Evolutionary conservation across 2,329 filamentous ascomycete species (phyloP).

Genomic region (Venturia asperata): DNA sequence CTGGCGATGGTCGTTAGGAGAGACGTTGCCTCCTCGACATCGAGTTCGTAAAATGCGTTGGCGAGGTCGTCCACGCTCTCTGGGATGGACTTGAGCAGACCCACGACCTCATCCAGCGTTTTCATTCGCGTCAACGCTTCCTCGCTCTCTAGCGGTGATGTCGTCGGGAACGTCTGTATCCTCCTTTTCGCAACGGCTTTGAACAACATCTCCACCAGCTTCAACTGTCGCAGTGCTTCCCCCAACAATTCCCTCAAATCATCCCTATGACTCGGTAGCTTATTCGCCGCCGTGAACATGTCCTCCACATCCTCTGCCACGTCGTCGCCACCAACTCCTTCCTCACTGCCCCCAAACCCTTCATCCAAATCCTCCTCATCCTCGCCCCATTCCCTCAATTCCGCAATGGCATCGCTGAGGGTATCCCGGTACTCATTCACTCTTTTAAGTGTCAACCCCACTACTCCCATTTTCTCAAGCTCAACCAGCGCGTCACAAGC

Average conservation of each 20-base stretch:
- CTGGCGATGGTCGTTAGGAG: slow-evolving; percentile 54
- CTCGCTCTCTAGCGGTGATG: not conserved
- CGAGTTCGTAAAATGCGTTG: slow-evolving; percentile 63
- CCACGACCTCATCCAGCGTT: slow-evolving; percentile 49
- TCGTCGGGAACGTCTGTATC: slow-evolving; percentile 48
- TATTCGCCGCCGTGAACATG: slow-evolving; percentile 56
- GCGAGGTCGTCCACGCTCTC: slow-evolving; percentile 65
- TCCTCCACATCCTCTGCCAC: slow-evolving; percentile 52
- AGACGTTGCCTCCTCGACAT: slow-evolving; percentile 51
- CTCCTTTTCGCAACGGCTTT: slow-evolving; percentile 63
- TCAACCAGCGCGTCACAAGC: slow-evolving; percentile 66
- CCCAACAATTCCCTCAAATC: slow-evolving; percentile 62
- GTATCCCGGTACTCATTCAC: slow-evolving; percentile 67
- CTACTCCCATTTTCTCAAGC: slow-evolving; percentile 60
- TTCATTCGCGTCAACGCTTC: slow-evolving; percentile 20
- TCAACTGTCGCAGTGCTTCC: slow-evolving; percentile 55
- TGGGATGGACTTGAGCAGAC: slow-evolving; percentile 53
- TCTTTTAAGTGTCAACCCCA: slow-evolving; percentile 62
- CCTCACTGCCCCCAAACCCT: slow-evolving; percentile 29
- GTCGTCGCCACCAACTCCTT: slow-evolving; percentile 26
- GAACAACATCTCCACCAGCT: slow-evolving; percentile 61
- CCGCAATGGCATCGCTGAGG: slow-evolving; percentile 74
- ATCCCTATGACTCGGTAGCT: slow-evolving; percentile 58
- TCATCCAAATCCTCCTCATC: slow-evolving; percentile 57
- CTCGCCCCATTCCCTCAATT: slow-evolving; percentile 82